Evolutionary conservation across 495 filamentous ascomycete genomes (phyloP).

Genomic region (Penicillium turbatum): DNA sequence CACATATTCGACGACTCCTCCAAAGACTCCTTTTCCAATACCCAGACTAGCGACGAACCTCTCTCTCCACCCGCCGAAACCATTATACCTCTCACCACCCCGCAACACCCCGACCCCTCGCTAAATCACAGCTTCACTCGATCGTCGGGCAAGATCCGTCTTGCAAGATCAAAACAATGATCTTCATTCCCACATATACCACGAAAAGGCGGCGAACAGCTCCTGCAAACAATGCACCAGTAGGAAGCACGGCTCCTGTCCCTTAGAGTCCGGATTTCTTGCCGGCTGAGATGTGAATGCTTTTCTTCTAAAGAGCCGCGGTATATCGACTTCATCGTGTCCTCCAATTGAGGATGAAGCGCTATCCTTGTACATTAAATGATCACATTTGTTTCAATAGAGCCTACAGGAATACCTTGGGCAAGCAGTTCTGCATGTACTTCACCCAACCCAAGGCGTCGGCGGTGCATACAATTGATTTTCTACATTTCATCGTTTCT

Average conservation of each 20-base stretch:
- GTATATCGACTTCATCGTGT: background rate
- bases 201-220: background rate
- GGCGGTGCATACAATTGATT: background rate
- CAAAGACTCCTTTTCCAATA: conserved; percentile 3
- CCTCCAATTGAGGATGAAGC: background rate
- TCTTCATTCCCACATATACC: background rate
- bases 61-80: background rate
- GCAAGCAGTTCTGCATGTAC: background rate
- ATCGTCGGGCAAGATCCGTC: background rate
- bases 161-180: background rate
- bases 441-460: background rate
- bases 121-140: background rate
- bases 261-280: background rate
- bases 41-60: background rate
- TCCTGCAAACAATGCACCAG: background rate
- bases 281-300: background rate
- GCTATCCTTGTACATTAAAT: conserved; percentile 8
- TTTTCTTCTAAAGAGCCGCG: background rate
- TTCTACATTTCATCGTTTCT: background rate
- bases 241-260: background rate
- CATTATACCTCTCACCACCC: background rate
- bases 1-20: conserved; percentile 19
- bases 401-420: background rate
- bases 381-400: conserved; percentile 6
- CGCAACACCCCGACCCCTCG: background rate